Conservation (phyloP, 768 basidiomycete genomes). For the Symmetrospora coprosmae region DNA sequence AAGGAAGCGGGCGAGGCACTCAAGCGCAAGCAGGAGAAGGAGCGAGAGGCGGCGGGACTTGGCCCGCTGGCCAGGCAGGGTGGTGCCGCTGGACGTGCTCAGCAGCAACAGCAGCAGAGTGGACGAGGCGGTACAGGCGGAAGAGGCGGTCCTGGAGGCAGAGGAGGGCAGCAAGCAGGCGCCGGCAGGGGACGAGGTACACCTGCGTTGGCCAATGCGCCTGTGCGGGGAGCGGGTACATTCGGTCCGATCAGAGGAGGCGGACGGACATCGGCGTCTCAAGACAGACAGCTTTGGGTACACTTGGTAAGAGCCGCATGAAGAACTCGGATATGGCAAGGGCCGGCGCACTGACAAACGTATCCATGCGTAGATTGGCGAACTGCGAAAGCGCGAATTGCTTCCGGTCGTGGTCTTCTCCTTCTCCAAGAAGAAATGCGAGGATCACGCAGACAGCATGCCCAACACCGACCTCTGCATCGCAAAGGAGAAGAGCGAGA, state of each 20-base stretch:
- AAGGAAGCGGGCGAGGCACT: conserved; percentile 79
- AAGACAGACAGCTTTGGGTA: conserved; percentile 82
- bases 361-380: too few relatives aligned
- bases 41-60: conserved; percentile 84
- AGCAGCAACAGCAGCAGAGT: conserved; percentile 39
- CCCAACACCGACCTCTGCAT: conserved; percentile 76
- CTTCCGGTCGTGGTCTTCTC: conserved; percentile 94
- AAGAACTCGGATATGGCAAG: neutral
- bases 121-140: conserved; percentile 11
- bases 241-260: conserved; percentile 11
- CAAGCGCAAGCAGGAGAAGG: conserved; percentile 90
- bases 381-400: conserved; percentile 68
- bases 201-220: conserved; percentile 33
- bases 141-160: neutral
- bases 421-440: conserved; percentile 89
- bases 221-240: conserved; percentile 14
- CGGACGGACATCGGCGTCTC: conserved; percentile 4
- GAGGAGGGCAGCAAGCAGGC: neutral
- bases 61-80: conserved; percentile 48
- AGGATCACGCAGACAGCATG: conserved; percentile 84
- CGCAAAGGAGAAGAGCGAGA: conserved; percentile 86
- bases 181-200: conserved; percentile 33
- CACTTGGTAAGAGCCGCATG: conserved; percentile 55
- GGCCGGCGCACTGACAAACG: neutral
- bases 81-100: conserved; percentile 34